Base-by-base conservation (phyloP, 2,329 filamentous ascomycete species). In the Acrocalymma vagum region DNA sequence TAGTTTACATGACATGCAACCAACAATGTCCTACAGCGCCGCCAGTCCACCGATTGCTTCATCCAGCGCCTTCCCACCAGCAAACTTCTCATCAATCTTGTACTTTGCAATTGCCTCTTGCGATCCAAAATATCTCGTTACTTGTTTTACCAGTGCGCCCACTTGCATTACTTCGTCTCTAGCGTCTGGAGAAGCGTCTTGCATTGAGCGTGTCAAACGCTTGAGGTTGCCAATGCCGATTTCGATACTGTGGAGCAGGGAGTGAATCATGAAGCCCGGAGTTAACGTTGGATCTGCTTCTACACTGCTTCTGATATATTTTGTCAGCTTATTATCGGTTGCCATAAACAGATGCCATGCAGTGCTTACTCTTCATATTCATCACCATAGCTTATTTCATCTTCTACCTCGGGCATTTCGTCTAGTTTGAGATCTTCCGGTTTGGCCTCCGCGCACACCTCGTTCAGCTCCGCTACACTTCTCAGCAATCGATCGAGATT, bases 201-300 rank as follows among this genome's bases (percentile, higher is more conserved):
- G 61, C 13, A 63, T 30, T 2, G 52, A 48, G 6, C 55, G 55
- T 8, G 60, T 51, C 8, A 65, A 17, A 7, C 46, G 38, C 37
- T 60, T 62, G 9, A 65, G 35, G 2, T 38, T 53, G 13, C 53
- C 47, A 13, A 60, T 55, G 29, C 62, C 58, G 14, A 55, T 20
- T 10, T 48, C 42, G 27, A 62, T 58, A 26, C 58, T 55, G 6
- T 58, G 40, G n/a, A 65, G 48, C 21, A 47, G 40, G 3, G 41
- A 42, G 18, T 54, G 35, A 24, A 65, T 61, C 6, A 53, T 38
- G 27, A 55, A 61, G 3, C 52, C 45, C 11, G 51, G 32, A 5
- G 36, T 38, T 16, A 58, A 56, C 16, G 52, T 61, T 5, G 51
- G 36, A 21, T 61, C 52, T 7, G 39, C 42, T 3, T 31, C 28